phyloP scores from a whole-genome alignment of 768 basidiomycete species.

The Serendipita sp. region DNA sequence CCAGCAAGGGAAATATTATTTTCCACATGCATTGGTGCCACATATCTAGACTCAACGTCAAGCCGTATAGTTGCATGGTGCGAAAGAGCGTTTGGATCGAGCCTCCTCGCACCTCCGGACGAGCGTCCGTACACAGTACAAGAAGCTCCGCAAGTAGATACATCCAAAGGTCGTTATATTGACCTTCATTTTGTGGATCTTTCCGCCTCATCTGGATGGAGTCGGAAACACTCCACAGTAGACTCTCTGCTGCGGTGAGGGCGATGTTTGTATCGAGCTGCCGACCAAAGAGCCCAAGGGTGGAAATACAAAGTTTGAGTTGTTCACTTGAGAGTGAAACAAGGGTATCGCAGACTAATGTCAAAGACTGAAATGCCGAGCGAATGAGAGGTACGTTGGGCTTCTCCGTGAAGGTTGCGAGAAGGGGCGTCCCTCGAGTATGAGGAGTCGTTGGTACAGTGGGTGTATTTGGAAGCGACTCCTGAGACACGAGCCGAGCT shows the following conservation, averaged over 20 bases:
- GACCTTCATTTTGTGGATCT: constrained; percentile 36
- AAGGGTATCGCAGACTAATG: constrained; percentile 84
- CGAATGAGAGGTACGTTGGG: constrained; percentile 64
- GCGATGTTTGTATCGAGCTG: constrained; percentile 95
- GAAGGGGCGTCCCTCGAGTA: constrained; percentile 33
- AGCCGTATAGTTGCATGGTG: constrained; percentile 85
- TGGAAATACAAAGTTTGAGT: constrained; percentile 74
- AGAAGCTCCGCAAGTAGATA: constrained; percentile 71
- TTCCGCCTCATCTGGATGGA: constrained; percentile 77
- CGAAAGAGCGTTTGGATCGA: constrained; percentile 93
- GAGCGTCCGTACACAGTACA: constrained; percentile 59
- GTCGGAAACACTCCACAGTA: constrained; percentile 93
- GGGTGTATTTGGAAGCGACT: constrained; percentile 21
- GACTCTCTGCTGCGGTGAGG: constrained; percentile 78
- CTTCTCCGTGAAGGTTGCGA: constrained; percentile 37
- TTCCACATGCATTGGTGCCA: constrained; percentile 92
- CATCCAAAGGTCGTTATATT: constrained; percentile 87
- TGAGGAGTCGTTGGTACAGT: constrained; percentile 21
- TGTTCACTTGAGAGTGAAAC: constrained; percentile 65
- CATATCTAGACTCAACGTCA: constrained; percentile 58
- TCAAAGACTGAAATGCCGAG: constrained; percentile 86
- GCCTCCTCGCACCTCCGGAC: constrained; percentile 80
- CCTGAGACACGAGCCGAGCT: not conserved
- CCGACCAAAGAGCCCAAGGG: constrained; percentile 78
- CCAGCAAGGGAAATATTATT: constrained; percentile 73